Percentiles rank a stretch among this genome's conserved stretches.
Conservation (phyloP, 2,329 filamentous ascomycete species). For the Stagonosporopsis cucurbitacearum region DNA sequence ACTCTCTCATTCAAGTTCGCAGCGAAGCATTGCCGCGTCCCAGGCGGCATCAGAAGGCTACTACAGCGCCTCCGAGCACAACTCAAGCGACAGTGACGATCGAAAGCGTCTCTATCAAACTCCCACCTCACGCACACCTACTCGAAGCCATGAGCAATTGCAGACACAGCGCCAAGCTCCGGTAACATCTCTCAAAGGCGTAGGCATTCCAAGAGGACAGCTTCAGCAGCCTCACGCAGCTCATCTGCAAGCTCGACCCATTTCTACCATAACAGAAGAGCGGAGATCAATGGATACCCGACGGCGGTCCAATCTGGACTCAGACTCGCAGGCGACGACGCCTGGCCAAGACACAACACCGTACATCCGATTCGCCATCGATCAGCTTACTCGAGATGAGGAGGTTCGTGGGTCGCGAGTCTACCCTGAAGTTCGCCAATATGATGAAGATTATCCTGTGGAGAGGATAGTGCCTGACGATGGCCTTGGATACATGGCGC, state of each 20-base stretch:
- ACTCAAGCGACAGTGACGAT: slow-evolving; percentile 48
- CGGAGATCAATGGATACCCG: slow-evolving; percentile 33
- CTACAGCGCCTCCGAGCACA: slow-evolving; percentile 54
- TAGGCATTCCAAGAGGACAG: slow-evolving; percentile 43
- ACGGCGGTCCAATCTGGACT: slow-evolving; percentile 38
- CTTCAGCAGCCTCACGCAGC: slow-evolving; percentile 20
- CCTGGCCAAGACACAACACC: slow-evolving; percentile 84
- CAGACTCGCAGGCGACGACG: slow-evolving; percentile 44
- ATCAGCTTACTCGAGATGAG: slow-evolving; percentile 79
- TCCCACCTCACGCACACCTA: slow-evolving; percentile 46
- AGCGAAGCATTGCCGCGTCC: slow-evolving; percentile 56
- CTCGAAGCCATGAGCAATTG: slow-evolving; percentile 48
- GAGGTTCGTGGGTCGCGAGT: slow-evolving; percentile 64
- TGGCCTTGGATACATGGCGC: slow-evolving; percentile 47
- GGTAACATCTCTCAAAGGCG: slow-evolving; percentile 43
- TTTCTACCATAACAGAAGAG: slow-evolving; percentile 46
- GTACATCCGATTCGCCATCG: slow-evolving; percentile 88
- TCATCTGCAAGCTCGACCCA: slow-evolving; percentile 30
- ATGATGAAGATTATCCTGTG: slow-evolving; percentile 55
- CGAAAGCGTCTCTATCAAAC: slow-evolving; percentile 41
- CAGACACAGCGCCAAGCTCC: slow-evolving; percentile 33
- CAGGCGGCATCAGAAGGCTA: slow-evolving; percentile 59
- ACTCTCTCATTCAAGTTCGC: slow-evolving; percentile 50
- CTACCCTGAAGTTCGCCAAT: slow-evolving; percentile 47
- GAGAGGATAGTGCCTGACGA: slow-evolving; percentile 56